A percentile compares a stretch with the other conserved stretches of the same genome.
Conservation (phyloP, 2,329 filamentous ascomycete species). For the Rachicladosporium sp. region DNA sequence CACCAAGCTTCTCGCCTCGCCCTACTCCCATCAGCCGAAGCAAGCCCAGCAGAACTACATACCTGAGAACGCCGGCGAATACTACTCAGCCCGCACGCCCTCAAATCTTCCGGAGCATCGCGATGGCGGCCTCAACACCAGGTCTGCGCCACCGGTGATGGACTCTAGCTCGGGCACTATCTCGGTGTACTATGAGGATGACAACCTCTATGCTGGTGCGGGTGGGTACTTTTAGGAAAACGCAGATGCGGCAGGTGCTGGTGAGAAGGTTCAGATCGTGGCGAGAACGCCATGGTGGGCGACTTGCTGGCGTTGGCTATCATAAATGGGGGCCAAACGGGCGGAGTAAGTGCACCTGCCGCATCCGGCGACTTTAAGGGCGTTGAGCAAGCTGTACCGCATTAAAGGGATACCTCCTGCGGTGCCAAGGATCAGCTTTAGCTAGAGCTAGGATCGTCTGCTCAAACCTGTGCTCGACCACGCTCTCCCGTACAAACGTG, state of each 20-base stretch:
- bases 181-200: constrained; percentile 7
- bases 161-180: constrained; percentile 7
- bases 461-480: no score
- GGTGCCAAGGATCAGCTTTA: no score
- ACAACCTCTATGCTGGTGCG: constrained; percentile 1
- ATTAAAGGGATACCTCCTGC: no score
- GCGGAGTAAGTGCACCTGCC: no score
- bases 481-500: no score
- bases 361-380: no score
- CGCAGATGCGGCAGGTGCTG: constrained; percentile 10
- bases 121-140: background rate
- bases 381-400: no score
- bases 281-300: constrained; percentile 9
- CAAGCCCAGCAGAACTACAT: background rate
- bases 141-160: no score
- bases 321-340: constrained; percentile 1
- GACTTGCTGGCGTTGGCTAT: constrained; percentile 12
- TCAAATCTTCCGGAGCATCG: background rate
- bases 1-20: constrained; percentile 5
- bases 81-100: constrained; percentile 2
- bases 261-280: background rate
- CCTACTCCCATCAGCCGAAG: background rate
- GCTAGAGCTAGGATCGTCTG: no score
- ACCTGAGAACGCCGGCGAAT: background rate
- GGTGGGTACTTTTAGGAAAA: constrained; percentile 10